Percentiles rank a stretch among this genome's conserved stretches.
Conservation (phyloP, 805 yeast species). For the Yamadazyma takamatsuzukensis region DNA sequence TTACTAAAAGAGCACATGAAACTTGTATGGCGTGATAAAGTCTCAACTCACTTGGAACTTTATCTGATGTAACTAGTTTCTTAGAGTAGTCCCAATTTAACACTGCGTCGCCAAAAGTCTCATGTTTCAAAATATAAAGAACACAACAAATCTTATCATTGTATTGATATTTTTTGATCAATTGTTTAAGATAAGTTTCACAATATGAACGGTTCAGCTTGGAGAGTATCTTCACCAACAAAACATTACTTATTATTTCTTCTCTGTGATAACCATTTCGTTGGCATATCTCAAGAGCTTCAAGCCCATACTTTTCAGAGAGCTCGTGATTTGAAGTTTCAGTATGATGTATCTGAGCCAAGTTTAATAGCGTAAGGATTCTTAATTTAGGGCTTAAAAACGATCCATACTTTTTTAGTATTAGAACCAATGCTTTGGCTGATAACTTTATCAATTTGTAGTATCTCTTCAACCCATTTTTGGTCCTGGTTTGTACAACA, state of each 20-base stretch:
- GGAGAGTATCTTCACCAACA: constrained; percentile 2
- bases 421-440: constrained; percentile 32
- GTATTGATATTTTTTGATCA: not conserved
- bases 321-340: constrained; percentile 48
- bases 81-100: too few relatives aligned
- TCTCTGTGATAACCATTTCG: constrained; percentile 1
- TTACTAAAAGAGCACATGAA: too few relatives aligned
- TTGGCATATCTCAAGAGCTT: constrained; percentile 1
- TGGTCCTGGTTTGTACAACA: constrained; percentile 14
- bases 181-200: constrained; percentile 1
- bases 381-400: constrained; percentile 28
- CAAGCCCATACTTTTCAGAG: too few relatives aligned
- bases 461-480: constrained; percentile 20
- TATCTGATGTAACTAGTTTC: too few relatives aligned
- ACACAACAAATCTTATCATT: not conserved
- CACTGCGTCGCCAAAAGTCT: constrained; percentile 3
- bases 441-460: constrained; percentile 30
- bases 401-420: constrained; percentile 25
- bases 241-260: constrained; percentile 2
- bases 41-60: too few relatives aligned
- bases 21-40: too few relatives aligned
- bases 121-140: constrained; percentile 1
- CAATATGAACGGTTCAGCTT: constrained; percentile 1
- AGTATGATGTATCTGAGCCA: constrained; percentile 33
- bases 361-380: constrained; percentile 28